These are phyloP conservation scores for Coemansia sp. DNA, from an alignment of 192 early-diverging fungal species.

Conservation along the genomic window DNA sequence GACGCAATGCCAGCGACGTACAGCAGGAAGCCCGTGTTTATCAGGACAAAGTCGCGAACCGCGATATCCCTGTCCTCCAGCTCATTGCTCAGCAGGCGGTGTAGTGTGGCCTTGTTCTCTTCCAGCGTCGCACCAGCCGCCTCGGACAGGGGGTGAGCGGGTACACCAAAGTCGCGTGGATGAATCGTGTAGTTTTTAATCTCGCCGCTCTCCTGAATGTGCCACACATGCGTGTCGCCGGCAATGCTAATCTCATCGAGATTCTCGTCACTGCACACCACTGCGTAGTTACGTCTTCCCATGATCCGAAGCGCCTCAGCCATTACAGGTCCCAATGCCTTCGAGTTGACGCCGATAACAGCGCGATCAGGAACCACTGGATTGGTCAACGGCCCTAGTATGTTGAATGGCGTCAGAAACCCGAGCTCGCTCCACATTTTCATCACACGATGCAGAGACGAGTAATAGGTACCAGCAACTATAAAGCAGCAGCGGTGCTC, in stretches of 20 bases:
- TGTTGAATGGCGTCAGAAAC: slow-evolving; percentile 90
- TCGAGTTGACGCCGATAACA: slow-evolving; percentile 90
- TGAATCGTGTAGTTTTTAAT: slow-evolving; percentile 67
- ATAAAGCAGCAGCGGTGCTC: slow-evolving; percentile 82
- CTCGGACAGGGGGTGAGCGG: slow-evolving; percentile 63
- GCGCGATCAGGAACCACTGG: slow-evolving; percentile 78
- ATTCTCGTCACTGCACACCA: slow-evolving; percentile 87
- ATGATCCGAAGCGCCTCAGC: slow-evolving; percentile 76
- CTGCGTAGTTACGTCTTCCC: slow-evolving; percentile 79
- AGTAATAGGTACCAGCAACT: slow-evolving; percentile 89
- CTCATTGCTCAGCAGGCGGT: slow-evolving; percentile 63
- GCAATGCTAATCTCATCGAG: slow-evolving; percentile 93
- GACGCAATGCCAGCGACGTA: slow-evolving; percentile 73
- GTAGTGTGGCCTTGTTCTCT: slow-evolving; percentile 75
- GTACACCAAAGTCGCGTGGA: slow-evolving; percentile 87
- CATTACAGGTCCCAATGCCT: slow-evolving; percentile 73
- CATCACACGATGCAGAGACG: slow-evolving; percentile 81
- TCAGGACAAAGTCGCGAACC: slow-evolving; percentile 85
- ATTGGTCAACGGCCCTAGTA: slow-evolving; percentile 89
- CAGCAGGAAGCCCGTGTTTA: slow-evolving; percentile 89
- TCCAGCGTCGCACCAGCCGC: slow-evolving; percentile 69
- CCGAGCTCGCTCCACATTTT: slow-evolving; percentile 80
- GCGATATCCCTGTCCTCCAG: slow-evolving; percentile 59
- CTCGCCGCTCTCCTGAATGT: slow-evolving; percentile 59
- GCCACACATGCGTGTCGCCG: slow-evolving; percentile 88